Evolutionary conservation across 345 rosid species (phyloP).

Genomic region (Melastoma malabathricum): DNA sequence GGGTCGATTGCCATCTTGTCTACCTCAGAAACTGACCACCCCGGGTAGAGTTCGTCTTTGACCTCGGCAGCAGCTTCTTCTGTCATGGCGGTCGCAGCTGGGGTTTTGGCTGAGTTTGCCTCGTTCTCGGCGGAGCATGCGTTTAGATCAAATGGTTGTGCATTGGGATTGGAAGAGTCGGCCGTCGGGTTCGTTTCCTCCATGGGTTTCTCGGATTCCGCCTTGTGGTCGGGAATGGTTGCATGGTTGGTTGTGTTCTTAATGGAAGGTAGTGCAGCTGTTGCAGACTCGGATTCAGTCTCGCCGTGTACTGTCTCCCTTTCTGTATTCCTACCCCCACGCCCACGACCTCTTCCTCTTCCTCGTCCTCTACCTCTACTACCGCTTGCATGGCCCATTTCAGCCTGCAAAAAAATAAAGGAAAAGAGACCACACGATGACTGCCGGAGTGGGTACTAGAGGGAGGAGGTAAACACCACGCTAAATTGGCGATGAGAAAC

Average conservation of each 20-base stretch:
- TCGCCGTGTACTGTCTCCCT: constrained; percentile 58
- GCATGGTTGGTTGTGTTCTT: constrained; percentile 15
- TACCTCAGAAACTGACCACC: constrained; percentile 82
- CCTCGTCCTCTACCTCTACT: too few relatives aligned
- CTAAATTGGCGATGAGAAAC: constrained; percentile 4
- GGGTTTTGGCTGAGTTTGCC: not conserved
- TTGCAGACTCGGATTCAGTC: constrained; percentile 33
- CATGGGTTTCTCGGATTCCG: constrained; percentile 27
- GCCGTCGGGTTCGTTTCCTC: constrained; percentile 23
- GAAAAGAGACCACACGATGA: not conserved
- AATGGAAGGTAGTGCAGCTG: constrained; percentile 17
- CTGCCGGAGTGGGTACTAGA: too few relatives aligned
- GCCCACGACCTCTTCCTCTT: constrained; percentile 89
- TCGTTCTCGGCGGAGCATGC: constrained; percentile 44
- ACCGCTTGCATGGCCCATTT: constrained; percentile 42
- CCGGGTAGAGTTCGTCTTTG: constrained; percentile 66
- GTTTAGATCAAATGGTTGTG: constrained; percentile 68
- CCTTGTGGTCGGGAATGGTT: constrained; percentile 23
- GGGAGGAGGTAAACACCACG: too few relatives aligned
- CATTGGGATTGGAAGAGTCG: constrained; percentile 32
- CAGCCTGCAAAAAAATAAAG: constrained; percentile 34
- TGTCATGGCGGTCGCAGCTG: constrained; percentile 9
- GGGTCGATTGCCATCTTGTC: constrained; percentile 83
- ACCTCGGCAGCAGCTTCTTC: constrained; percentile 32
- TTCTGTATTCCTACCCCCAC: constrained; percentile 49